Evolutionary conservation across 352 stramenopile genomes (phyloP), one percentile per base, ranked within the genome.

Genomic region (Globisporangium spinosum): DNA sequence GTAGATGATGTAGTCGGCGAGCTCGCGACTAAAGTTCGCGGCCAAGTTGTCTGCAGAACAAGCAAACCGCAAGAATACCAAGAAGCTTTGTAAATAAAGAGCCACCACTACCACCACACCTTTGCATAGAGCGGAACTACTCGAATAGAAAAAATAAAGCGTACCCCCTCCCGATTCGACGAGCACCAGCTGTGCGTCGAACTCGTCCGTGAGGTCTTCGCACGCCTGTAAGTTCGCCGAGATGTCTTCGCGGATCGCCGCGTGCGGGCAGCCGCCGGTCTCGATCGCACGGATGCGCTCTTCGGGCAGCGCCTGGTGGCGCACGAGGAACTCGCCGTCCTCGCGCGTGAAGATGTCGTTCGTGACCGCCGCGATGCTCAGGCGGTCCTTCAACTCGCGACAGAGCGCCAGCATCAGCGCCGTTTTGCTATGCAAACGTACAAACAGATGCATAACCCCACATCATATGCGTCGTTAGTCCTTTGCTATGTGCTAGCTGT

Each of bases 311-410:
- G 95, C 97, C 27, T 94, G 62, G 69, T 98, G 94, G 27, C 90
- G 78, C 10, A 96, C 89, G n/a, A 99, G 89, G 77, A 99, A 99
- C 82, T 99, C 95, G 29, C 93, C 94, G 84, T 99, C 97, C 78
- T 99, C 97, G 68, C 97, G 90, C 32, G 97, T 99, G 72, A 99
- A 99, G 70, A 99, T 99, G 66, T 99, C 97, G 78, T 99, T 99
- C 8, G 97, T 99, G n/a, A 99, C 89, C 8, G 90, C 90, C 23
- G 79, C 89, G 56, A 98, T 83, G 70, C 84, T 96, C 68, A 83
- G 74, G 40, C 80, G 73, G 69, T 96, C 79, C 55, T 94, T 89
- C 23, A 99, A 83, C 35, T 75, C 77, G 64, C 89, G 89, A 68
- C 94, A 98, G 54, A 99, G 76, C 56, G 89, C 87, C 49, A 98